Base-by-base conservation (phyloP, 1,139 yeast species). In the Yamadazyma jaroonii region DNA sequence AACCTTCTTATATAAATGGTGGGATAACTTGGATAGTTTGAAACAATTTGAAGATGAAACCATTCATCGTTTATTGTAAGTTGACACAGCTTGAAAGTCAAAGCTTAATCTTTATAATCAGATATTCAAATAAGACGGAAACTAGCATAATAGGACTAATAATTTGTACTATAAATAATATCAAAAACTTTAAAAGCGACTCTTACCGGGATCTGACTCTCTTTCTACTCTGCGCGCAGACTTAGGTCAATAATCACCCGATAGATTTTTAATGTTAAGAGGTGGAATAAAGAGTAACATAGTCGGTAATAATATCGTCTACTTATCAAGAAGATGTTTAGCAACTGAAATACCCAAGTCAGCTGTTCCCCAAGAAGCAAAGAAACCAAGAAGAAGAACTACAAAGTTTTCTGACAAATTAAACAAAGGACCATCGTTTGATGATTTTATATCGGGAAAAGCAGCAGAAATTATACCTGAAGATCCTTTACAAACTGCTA, bases 401-500 rank as follows among this genome's bases (percentile, higher is more conserved):
- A 83, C 94, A 1, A 64, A 68, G 12, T 84, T 90, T 60, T 72
- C 87, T 3, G 94, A 87, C 52, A 68, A 72, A 38, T 65, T 90
- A 43, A 86, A 82, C 53, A 73, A 77, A 46, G 98, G 98, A 2
- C 98, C 98, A 1, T 81, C 95, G 1, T 92, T 92, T 58, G 97
- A 85, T 39, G 98, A 92, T 59, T 92, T 92, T 52, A 68, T 92
- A 15, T 70, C 76, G 42, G 96, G 95, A 9, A 77, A 81, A 41
- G 96, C 96, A 1, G 76, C 84, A 8, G 75, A 77, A 36, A 67
- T 77, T 63, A 55, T 73, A 12, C 22, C 44, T 3, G 56, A 74
- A 12, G 90, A 84, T 54, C 94, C 95, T 2, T 64, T 85, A 36
- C 90, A 84, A 49, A 77, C 78, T 27, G 84, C 83, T 2, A 62